A percentile compares a stretch with the other conserved stretches of the same genome.
Evolutionary conservation across 108 stramenopile species (phyloP).

Genomic region (Skeletonema tropicum): DNA sequence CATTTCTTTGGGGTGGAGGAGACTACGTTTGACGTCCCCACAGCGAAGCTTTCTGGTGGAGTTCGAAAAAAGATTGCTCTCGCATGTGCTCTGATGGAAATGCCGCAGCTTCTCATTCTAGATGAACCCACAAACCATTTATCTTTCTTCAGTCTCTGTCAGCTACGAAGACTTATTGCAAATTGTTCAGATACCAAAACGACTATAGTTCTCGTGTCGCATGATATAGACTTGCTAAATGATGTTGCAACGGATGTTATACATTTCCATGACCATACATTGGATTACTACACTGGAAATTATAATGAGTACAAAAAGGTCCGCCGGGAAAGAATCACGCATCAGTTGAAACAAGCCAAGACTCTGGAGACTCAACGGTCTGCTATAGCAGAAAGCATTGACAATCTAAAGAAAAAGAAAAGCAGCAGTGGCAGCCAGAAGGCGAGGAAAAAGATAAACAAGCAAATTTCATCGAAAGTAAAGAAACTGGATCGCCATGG

Average conservation of each 20-base stretch:
- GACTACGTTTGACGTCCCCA: conserved; percentile 32
- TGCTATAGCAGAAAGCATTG: conserved; percentile 58
- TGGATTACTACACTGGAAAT: conserved; percentile 92
- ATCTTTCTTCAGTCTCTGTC: conserved; percentile 87
- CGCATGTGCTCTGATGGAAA: conserved; percentile 55
- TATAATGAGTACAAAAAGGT: conserved; percentile 76
- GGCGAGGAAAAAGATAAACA: conserved; percentile 58
- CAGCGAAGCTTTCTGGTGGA: conserved; percentile 54
- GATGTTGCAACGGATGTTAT: conserved; percentile 90
- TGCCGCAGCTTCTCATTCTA: conserved; percentile 56
- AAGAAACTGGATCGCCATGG: conserved; percentile 82
- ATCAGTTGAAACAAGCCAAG: conserved; percentile 49
- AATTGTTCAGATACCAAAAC: conserved; percentile 42
- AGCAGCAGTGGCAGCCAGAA: conserved; percentile 40
- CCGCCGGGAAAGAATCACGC: conserved; percentile 60
- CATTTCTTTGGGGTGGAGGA: conserved; percentile 56
- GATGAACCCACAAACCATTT: conserved; percentile 86
- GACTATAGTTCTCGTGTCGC: conserved; percentile 91
- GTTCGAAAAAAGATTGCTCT: conserved; percentile 68
- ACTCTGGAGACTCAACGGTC: conserved; percentile 72
- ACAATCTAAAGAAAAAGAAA: conserved; percentile 73
- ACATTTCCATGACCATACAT: conserved; percentile 72
- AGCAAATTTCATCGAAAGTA: conserved; percentile 49
- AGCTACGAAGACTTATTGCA: conserved; percentile 71
- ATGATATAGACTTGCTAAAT: conserved; percentile 94